These are phyloP conservation scores for Ophiosphaerella narmari DNA, from an alignment of 2,329 filamentous ascomycete species.

Conservation along the genomic window DNA sequence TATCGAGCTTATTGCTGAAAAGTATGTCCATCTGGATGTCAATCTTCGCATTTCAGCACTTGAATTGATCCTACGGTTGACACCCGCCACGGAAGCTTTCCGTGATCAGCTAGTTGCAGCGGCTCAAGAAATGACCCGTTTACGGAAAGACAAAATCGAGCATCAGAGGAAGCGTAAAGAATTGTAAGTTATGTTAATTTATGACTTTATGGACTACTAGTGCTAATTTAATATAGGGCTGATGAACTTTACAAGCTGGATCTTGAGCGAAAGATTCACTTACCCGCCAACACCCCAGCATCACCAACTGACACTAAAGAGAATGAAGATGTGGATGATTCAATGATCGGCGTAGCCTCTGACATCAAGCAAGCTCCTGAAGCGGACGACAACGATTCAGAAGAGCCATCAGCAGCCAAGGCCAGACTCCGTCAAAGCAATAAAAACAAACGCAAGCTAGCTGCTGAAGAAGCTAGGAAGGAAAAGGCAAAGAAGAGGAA, in stretches of 20 bases:
- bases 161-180: conserved; percentile 77
- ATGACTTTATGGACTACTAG: neutral
- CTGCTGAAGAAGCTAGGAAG: conserved; percentile 62
- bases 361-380: conserved; percentile 68
- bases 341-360: conserved; percentile 57
- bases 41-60: conserved; percentile 81
- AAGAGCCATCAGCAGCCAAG: conserved; percentile 61
- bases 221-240: conserved; percentile 54
- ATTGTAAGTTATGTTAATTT: conserved; percentile 51
- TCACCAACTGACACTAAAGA: conserved; percentile 58
- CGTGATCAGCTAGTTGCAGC: conserved; percentile 90
- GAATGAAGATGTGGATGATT: conserved; percentile 65
- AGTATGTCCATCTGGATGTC: conserved; percentile 78
- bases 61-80: conserved; percentile 84
- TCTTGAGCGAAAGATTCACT: conserved; percentile 72
- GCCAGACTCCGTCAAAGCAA: conserved; percentile 60
- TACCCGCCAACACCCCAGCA: conserved; percentile 73
- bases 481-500: conserved; percentile 69
- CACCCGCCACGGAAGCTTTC: conserved; percentile 82
- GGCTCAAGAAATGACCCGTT: conserved; percentile 89
- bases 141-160: conserved; percentile 94
- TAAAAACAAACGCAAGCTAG: conserved; percentile 76
- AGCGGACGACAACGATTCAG: conserved; percentile 69
- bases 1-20: conserved; percentile 70
- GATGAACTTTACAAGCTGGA: conserved; percentile 74